Conservation (phyloP, 2,329 filamentous ascomycete genomes). For the Verticillium nubilum region DNA sequence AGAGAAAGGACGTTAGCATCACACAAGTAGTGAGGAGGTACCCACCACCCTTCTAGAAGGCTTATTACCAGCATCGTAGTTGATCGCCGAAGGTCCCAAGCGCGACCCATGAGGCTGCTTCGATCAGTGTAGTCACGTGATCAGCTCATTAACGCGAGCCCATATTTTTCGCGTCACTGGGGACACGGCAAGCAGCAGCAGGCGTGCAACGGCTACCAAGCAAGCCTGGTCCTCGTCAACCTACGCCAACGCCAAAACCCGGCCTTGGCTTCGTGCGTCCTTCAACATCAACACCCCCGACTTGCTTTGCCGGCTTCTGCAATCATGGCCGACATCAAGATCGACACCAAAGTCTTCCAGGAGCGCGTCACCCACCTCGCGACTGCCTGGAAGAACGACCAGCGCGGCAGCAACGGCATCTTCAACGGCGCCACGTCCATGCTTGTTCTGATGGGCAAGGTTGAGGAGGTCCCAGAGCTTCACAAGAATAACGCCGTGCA, state of each 20-base stretch:
- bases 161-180: background rate
- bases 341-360: conserved; percentile 90
- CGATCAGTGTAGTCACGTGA: background rate
- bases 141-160: background rate
- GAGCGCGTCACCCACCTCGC: conserved; percentile 84
- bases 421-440: conserved; percentile 87
- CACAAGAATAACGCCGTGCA: conserved; percentile 97
- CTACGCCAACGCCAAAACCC: conserved; percentile 14
- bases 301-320: conserved; percentile 6
- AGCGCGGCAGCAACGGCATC: conserved; percentile 55
- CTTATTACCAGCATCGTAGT: too few relatives aligned
- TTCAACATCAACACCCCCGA: background rate
- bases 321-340: conserved; percentile 78
- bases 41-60: too few relatives aligned
- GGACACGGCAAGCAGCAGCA: background rate
- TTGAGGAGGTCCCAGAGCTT: conserved; percentile 79
- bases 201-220: background rate
- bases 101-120: too few relatives aligned
- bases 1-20: too few relatives aligned
- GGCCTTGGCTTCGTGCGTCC: background rate
- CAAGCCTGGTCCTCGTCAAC: background rate
- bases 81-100: too few relatives aligned
- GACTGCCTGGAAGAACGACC: conserved; percentile 92
- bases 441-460: conserved; percentile 89
- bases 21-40: too few relatives aligned